phyloP scores from a whole-genome alignment of 2,329 filamentous ascomycete genomes.

The Colletotrichum destructivum region DNA sequence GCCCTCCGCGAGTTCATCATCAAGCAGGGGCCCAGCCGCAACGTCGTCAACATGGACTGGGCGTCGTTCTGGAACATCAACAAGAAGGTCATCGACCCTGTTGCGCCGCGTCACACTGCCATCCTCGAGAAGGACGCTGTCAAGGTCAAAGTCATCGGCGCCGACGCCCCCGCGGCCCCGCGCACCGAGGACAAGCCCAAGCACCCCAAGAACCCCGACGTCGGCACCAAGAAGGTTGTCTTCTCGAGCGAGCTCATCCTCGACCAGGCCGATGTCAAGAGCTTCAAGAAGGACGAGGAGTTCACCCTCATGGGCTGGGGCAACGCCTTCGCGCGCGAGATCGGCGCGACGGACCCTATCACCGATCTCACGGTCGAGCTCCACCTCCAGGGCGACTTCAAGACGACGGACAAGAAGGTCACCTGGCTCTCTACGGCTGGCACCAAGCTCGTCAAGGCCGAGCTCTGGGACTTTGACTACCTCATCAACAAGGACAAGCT shows the following conservation, averaged over 20 bases:
- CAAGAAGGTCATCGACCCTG: slow-evolving; percentile 86
- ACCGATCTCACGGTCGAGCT: slow-evolving; percentile 84
- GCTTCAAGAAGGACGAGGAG: slow-evolving; percentile 88
- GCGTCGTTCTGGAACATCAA: slow-evolving; percentile 80
- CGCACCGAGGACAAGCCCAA: slow-evolving; percentile 84
- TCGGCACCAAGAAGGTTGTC: slow-evolving; percentile 89
- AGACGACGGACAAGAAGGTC: slow-evolving; percentile 96
- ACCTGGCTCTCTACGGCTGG: slow-evolving; percentile 88
- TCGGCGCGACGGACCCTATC: slow-evolving; percentile 72
- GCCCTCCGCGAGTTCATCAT: slow-evolving; percentile 88
- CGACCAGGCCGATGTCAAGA: slow-evolving; percentile 88
- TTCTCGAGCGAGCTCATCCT: slow-evolving; percentile 83
- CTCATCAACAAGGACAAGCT: slow-evolving; percentile 96
- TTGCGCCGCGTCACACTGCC: slow-evolving; percentile 81
- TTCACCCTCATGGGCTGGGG: slow-evolving; percentile 98
- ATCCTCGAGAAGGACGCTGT: slow-evolving; percentile 81
- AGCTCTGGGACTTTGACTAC: slow-evolving; percentile 96
- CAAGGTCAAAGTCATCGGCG: slow-evolving; percentile 77
- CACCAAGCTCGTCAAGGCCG: slow-evolving; percentile 83
- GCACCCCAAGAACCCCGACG: slow-evolving; percentile 88
- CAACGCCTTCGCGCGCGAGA: slow-evolving; percentile 83
- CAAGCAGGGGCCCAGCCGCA: slow-evolving; percentile 86
- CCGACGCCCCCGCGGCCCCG: slow-evolving; percentile 74
- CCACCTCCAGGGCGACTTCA: slow-evolving; percentile 94
- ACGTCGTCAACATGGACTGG: slow-evolving; percentile 90